These are phyloP conservation scores for Geoglossum glabrum DNA, from an alignment of 495 filamentous ascomycete genomes.

Conservation along the genomic window DNA sequence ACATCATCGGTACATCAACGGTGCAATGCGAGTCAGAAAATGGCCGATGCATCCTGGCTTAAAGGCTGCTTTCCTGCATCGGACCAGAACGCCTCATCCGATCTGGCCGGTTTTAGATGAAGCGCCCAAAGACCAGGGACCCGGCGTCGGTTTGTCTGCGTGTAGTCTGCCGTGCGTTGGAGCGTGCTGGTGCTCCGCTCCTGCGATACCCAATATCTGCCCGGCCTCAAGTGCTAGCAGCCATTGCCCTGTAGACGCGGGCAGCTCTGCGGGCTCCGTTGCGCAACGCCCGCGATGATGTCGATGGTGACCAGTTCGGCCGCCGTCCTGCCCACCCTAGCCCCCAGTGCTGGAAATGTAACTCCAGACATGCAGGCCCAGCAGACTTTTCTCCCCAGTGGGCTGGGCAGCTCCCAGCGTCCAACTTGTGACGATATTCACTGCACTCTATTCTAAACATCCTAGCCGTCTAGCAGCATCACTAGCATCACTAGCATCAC, in stretches of 20 bases:
- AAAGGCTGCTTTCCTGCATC: not conserved
- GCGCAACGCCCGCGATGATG: not conserved
- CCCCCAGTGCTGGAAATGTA: not conserved
- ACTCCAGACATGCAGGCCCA: not conserved
- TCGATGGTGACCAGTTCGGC: not conserved
- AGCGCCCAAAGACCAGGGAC: not conserved
- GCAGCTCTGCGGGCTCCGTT: not conserved
- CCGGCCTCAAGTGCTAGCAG: not conserved
- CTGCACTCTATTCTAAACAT: not conserved
- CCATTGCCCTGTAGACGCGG: not conserved
- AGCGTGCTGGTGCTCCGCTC: not conserved
- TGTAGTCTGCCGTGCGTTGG: no score
- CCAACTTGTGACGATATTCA: not conserved
- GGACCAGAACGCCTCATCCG: not conserved
- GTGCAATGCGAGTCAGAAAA: not conserved
- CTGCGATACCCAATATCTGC: not conserved
- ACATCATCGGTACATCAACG: not conserved
- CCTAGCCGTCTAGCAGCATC: not conserved
- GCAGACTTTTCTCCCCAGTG: not conserved
- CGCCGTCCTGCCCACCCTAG: not conserved
- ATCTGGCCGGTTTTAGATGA: not conserved
- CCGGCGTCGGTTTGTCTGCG: not conserved
- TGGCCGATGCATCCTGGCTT: not conserved
- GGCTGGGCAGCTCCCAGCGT: not conserved
- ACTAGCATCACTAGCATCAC: no score